Evolutionary conservation across 495 filamentous ascomycete genomes (phyloP), one percentile per base, ranked within the genome.

Genomic region (Pyronema domesticum): DNA sequence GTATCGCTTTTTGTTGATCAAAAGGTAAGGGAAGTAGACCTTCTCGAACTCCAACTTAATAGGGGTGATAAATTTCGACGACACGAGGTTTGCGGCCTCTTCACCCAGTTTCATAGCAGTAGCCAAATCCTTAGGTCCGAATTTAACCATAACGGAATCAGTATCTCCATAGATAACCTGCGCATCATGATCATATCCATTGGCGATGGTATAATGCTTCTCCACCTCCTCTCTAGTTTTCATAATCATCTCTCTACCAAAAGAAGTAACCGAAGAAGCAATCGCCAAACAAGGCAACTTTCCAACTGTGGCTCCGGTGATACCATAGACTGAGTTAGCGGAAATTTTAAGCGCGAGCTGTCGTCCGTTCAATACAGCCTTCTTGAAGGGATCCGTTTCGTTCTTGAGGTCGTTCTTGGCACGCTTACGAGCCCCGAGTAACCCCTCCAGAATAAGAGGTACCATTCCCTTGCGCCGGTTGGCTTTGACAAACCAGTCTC

Each of bases 1-100:
- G 60, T 99, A 99, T 53, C 91, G 83, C 75, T 99, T 99, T 71
- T 99, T 99, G 78, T 99, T 99, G 78, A 99, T 99, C 42, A 99
- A 74, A 35, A 99, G 75, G 67, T 99, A 99, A 0, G 91, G 91
- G 65, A 85, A 99, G 68, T 99, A 99, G 1, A 99, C 91, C 69
- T 99, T 99, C 65, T 99, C 91, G 71, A 99, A 99, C 66, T 99
- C 91, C 14, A 99, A 77, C 70, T 95, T 99, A 73, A 99, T 99
- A 6, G 91, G 91, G 59, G 82, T 87, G 67, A 87, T 71, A 68
- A 98, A 98, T 65, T 95, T 94, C 18, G 76, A 72, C 0, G 89
- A 95, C 6, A 99, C 91, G 58, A 68, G 91, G 23, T 79, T 73
- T 3, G 91, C 81, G 1, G 91, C 91, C 64, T 99, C 87, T 63